Conservation (phyloP, 2,329 filamentous ascomycete genomes). For the Cadophora luteo-olivacea region DNA sequence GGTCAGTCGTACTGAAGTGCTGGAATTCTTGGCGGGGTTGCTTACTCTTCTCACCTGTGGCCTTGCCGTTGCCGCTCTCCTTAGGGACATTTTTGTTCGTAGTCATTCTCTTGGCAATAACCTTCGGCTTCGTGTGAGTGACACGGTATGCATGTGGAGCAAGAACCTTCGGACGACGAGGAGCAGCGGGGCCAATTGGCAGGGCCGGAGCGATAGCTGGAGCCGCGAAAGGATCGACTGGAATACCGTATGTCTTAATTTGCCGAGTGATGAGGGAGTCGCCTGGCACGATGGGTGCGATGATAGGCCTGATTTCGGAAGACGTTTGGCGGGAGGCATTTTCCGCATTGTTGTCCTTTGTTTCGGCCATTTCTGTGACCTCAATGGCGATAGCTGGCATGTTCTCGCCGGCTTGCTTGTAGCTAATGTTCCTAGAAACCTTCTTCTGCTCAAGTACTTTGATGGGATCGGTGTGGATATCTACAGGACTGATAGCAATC, state of each 20-base stretch:
- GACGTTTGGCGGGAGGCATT: not conserved
- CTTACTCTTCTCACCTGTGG: not conserved
- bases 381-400: not conserved
- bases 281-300: not conserved
- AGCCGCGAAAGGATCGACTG: not conserved
- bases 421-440: not conserved
- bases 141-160: not conserved
- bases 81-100: not conserved
- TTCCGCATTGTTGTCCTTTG: no score
- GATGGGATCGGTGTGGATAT: not conserved
- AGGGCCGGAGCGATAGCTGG: not conserved
- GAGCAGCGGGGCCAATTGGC: no score
- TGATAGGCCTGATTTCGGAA: not conserved
- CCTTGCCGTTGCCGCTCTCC: not conserved
- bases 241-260: not conserved
- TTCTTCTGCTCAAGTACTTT: not conserved
- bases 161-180: not conserved
- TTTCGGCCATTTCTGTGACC: not conserved
- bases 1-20: not conserved
- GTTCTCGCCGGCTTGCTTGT: not conserved
- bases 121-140: not conserved
- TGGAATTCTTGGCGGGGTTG: not conserved
- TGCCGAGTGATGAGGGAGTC: not conserved
- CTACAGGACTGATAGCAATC: not conserved
- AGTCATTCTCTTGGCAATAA: not conserved